Evolutionary conservation across 2,329 filamentous ascomycete species (phyloP), one percentile per base, ranked within the genome.

Genomic region (Calonectria henricotiae): DNA sequence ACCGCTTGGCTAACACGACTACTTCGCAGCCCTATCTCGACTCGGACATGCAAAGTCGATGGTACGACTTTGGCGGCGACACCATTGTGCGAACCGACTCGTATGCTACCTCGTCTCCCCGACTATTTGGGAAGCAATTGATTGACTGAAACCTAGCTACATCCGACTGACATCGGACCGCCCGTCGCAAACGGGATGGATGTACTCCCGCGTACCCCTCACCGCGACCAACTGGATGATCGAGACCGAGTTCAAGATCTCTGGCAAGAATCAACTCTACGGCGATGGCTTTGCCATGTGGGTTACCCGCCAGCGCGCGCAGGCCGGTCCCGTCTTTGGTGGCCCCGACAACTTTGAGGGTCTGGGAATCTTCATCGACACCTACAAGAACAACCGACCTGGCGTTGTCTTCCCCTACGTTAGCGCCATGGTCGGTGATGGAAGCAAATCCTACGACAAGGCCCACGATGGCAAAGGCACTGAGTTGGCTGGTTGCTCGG

Each of bases 161-260:
- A 93, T 99, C 77, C 95, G 96, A 76, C 90, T 99, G 68, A 95
- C 95, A 35, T 93, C 94, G 69, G 95, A 98, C 84, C 92, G 93
- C 72, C 93, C 94, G 70, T 98, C 96, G 78, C 94, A 97, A 84
- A 89, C 91, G 78, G 96, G 96, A 79, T 98, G 94, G 94, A 87
- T 98, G 75, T 98, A 96, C 86, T 98, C 95, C 60, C 90, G 95
- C 70, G 94, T 98, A 61, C 96, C 96, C 32, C 85, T 99, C 78
- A 99, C 96, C 11, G 96, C 96, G 54, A 99, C 96, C 47, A 99
- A 99, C 85, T 99, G 96, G 96, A 94, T 98, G 89, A 93, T 99
- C 75, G 94, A 97, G 83, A 89, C 98, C 74, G 96, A 98, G 81
- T 98, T 98, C 87, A 94, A 94, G 84, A 94, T 99, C 80, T 91